Conservation (phyloP, 2,329 filamentous ascomycete species). For the Alternaria sp. region DNA sequence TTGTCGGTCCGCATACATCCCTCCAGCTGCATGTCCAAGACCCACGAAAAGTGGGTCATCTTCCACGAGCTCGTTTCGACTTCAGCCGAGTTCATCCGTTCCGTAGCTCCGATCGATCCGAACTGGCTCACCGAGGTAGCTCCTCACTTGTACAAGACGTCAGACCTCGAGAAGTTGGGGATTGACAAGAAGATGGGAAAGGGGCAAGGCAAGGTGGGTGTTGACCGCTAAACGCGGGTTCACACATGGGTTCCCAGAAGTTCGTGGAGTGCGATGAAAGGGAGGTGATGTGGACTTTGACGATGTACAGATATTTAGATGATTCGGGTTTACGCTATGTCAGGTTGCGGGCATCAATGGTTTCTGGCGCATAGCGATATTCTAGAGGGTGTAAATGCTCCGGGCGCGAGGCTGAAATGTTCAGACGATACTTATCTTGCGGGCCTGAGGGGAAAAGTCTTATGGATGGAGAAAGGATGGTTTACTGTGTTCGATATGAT, state of each 20-base stretch:
- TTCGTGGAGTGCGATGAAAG: no score
- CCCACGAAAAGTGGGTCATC: background rate
- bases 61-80: constrained; percentile 54
- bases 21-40: background rate
- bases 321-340: background rate
- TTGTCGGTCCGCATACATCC: background rate
- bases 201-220: constrained; percentile 55
- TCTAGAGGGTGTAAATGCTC: background rate
- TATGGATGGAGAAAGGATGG: background rate
- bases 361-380: background rate
- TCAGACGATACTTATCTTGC: background rate
- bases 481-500: background rate
- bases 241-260: no score
- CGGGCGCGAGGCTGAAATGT: background rate
- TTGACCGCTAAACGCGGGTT: background rate
- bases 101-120: constrained; percentile 81
- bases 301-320: background rate
- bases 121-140: constrained; percentile 89
- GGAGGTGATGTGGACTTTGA: no score
- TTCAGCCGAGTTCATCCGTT: constrained; percentile 91
- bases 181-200: constrained; percentile 61
- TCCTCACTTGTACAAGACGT: constrained; percentile 85
- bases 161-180: constrained; percentile 58
- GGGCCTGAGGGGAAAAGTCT: background rate
- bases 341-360: background rate